Evolutionary conservation across 2,329 filamentous ascomycete genomes (phyloP).

Genomic region (Colletotrichum sojae): DNA sequence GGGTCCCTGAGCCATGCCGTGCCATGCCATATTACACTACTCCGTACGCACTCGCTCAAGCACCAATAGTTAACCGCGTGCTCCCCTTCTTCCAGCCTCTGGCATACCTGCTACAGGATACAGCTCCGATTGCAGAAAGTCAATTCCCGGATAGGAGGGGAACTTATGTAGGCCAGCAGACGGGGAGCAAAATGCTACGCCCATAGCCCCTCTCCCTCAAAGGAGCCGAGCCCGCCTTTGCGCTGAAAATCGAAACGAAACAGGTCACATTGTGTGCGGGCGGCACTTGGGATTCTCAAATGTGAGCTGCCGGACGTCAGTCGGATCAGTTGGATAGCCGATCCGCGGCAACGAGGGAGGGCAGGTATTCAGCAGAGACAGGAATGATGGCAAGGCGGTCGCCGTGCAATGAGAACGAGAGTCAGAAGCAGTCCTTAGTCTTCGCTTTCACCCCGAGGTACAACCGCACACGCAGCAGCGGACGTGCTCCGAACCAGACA

Average conservation of each 20-base stretch:
- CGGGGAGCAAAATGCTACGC: neutral
- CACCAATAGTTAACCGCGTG: neutral
- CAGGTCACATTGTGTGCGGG: slow-evolving; percentile 34
- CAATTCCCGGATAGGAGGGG: slow-evolving; percentile 24
- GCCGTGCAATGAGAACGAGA: neutral
- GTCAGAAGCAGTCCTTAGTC: neutral
- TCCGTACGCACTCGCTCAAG: neutral
- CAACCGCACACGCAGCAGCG: neutral
- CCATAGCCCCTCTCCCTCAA: neutral
- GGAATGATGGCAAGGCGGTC: neutral
- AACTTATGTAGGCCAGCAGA: slow-evolving; percentile 1
- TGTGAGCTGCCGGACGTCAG: neutral
- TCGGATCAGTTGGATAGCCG: slow-evolving; percentile 3
- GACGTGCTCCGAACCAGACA: slow-evolving; percentile 22
- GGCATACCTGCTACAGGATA: slow-evolving; percentile 3
- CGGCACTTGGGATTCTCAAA: slow-evolving; percentile 21
- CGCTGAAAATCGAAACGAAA: slow-evolving; percentile 33
- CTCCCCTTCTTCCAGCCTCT: slow-evolving; percentile 14
- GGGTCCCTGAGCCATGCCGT: slow-evolving; percentile 11
- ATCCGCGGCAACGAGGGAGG: slow-evolving; percentile 2
- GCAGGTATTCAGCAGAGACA: slow-evolving; percentile 2
- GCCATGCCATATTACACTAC: neutral
- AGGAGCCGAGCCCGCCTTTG: slow-evolving; percentile 1
- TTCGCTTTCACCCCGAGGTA: neutral
- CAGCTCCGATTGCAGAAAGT: slow-evolving; percentile 31